Evolutionary conservation across 2,329 filamentous ascomycete species (phyloP), one percentile per base, ranked within the genome.

Genomic region (Alternaria infectoria): DNA sequence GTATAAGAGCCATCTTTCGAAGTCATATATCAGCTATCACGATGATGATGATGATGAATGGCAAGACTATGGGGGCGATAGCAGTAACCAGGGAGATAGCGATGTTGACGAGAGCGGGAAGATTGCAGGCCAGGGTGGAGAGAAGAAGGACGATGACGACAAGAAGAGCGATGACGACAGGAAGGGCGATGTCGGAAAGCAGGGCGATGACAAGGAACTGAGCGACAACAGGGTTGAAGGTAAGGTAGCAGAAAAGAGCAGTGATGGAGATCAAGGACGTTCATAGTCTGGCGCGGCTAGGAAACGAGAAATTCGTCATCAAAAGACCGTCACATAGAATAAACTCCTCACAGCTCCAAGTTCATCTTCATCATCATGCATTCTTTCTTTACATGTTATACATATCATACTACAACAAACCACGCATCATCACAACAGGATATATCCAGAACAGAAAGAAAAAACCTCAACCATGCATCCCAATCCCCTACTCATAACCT

Each of bases 181-280:
- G 13, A 36, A n/a, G 13, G 8, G 15, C 32, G 32, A 9, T 36
- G 32, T 5, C 15, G 15, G n/a, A n/a, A 2, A 36, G 13, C 6
- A 36, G 15, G 32, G 15, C 15, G 32, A 36, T 15, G 30, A 2
- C 6, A 4, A 36, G 2, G 6, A 32, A 0, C 6, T 2, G 30
- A 8, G 13, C 13, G 2, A 3, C 13, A 36, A 36, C 6, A 2
- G 1, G 13, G 32, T 0, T 36, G 32, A 0, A 9, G 0, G 5
- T 36, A n/a, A 3, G 32, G 32, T 0, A 36, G 8, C 15, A 1
- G 32, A 36, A 15, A 36, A 36, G 15, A 4, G 1, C 15, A n/a
- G 15, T 49, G 44, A 5, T 3, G 11, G 44, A 15, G 12, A 46
- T 15, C 6, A 9, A 15, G 44, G 11, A 46, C 44, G 21, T 3